Percentiles rank a stretch among this genome's conserved stretches.
These are phyloP conservation scores for Mycothermus thermophilus DNA, from an alignment of 495 filamentous ascomycete genomes.

Conservation along the genomic window DNA sequence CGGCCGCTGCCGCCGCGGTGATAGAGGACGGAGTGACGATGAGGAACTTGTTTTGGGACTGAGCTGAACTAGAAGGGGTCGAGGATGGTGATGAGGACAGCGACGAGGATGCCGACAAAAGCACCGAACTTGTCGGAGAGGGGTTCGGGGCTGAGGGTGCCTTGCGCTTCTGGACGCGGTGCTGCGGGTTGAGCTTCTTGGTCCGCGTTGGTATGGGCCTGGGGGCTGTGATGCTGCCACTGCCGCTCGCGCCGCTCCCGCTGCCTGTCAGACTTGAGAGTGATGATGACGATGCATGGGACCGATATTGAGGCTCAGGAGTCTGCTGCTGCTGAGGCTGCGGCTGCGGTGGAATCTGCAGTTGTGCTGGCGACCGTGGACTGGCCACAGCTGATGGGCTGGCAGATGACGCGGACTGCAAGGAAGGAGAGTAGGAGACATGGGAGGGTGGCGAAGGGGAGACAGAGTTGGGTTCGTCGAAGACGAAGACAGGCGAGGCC, in stretches of 20 bases:
- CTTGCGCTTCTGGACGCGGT: conserved; percentile 23
- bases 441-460: conserved; percentile 20
- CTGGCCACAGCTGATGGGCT: conserved; percentile 17
- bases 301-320: not conserved
- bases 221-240: too few relatives aligned
- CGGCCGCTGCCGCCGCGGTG: conserved; percentile 17
- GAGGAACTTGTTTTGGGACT: conserved; percentile 26
- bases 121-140: too few relatives aligned
- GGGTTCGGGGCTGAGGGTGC: conserved; percentile 5
- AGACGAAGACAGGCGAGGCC: conserved; percentile 19
- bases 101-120: not conserved
- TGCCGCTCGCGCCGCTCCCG: too few relatives aligned
- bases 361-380: conserved; percentile 17
- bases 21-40: conserved; percentile 34
- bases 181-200: conserved; percentile 20
- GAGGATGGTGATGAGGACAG: not conserved
- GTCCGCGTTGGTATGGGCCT: conserved; percentile 12
- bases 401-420: conserved; percentile 6
- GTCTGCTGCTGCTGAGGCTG: conserved; percentile 6
- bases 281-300: too few relatives aligned
- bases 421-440: conserved; percentile 12
- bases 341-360: conserved; percentile 3
- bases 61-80: conserved; percentile 1
- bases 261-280: too few relatives aligned
- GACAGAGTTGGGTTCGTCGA: conserved; percentile 22